Evolutionary conservation across 495 filamentous ascomycete species (phyloP), one percentile per base, ranked within the genome.

Genomic region (Penicillium silybi): DNA sequence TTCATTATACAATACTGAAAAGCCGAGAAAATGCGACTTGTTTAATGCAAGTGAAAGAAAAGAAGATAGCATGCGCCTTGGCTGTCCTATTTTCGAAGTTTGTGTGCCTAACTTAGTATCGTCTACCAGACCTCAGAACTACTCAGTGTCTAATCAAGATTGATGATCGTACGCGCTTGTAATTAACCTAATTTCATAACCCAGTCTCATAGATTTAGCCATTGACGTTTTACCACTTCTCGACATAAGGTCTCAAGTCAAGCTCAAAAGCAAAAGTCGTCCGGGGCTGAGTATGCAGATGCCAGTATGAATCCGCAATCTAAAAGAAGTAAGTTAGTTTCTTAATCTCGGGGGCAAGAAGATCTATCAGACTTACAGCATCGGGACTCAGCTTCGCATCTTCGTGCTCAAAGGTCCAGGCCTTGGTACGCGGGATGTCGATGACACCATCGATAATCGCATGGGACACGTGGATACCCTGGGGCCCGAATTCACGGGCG

Each of bases 221-320:
- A 17, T 1, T 18, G 16, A 18, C 6, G 13, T 17, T 16, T 48
- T 71, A 79, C 76, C 77, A 95, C 66, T 90, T 91, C 79, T 93
- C 90, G 35, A 89, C 76, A 66, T 80, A 87, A 3, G 88, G 88
- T 52, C 90, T 73, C 46, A 95, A 67, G 74, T 96, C 92, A 54
- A 96, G 61, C 75, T 96, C 89, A 61, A 86, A 88, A 1, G 90
- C 92, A 61, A 91, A 95, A 5, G 80, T 80, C 13, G 86, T 86
- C 49, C 82, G 77, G 17, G 87, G 88, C 71, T 97, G 92, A 3
- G 86, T 88, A 67, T 96, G 92, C 53, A 96, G 63, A 69, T 87
- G 72, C 91, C 90, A 96, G 63, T 97, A 96, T 41, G 80, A 72
- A 48, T 95, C 90, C 49, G 92, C 91, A 76, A 96, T 96, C 87